A percentile compares a stretch with the other conserved stretches of the same genome.
phyloP scores from a whole-genome alignment of 225 moss, liverwort and hornwort species.

The Marchantia paleacea region DNA sequence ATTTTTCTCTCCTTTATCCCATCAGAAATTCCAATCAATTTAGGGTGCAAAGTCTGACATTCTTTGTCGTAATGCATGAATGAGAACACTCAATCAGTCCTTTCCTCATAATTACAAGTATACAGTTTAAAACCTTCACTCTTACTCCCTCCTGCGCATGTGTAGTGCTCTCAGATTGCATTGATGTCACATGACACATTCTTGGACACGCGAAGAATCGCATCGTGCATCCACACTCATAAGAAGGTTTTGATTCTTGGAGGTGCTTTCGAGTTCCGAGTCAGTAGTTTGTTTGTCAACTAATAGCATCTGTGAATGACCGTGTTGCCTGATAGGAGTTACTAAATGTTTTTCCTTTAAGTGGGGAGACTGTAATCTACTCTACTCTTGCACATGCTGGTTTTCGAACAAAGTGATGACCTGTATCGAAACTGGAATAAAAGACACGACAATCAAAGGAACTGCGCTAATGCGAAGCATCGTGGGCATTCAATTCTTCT shows the following conservation, averaged over 20 bases:
- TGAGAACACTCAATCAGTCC: background rate
- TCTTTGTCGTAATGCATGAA: conserved; percentile 14
- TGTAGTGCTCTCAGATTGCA: background rate
- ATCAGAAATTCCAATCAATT: background rate
- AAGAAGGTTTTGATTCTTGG: background rate
- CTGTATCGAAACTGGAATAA: background rate
- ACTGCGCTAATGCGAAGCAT: background rate
- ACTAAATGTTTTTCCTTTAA: no score
- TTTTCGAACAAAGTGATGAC: background rate
- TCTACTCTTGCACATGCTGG: background rate
- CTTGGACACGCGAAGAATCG: background rate
- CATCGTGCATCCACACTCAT: background rate
- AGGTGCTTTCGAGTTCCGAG: no score
- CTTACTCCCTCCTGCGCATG: background rate
- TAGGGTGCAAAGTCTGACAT: conserved; percentile 4
- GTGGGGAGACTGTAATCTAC: background rate
- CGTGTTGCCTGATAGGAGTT: no score
- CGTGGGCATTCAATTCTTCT: background rate
- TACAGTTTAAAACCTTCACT: background rate
- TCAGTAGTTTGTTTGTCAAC: no score
- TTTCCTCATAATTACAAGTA: background rate
- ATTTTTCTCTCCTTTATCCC: background rate
- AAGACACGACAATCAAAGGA: background rate
- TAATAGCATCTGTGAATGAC: no score
- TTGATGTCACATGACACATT: background rate